Conservation (phyloP, 257 asterid genomes). For the Ehretia macrophylla region DNA sequence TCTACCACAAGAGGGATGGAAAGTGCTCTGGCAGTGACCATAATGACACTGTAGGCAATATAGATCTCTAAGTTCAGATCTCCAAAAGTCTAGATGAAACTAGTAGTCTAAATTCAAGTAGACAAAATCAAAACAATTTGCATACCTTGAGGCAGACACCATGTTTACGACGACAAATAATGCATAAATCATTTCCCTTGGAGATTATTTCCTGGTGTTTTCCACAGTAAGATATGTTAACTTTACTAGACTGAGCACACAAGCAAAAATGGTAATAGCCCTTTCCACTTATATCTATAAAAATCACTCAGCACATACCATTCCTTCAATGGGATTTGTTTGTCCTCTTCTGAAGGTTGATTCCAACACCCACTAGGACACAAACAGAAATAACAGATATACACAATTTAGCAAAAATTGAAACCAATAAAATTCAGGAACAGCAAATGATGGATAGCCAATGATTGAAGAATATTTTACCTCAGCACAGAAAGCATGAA, state of each 20-base stretch:
- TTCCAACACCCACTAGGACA: conserved; percentile 81
- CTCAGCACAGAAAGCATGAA: conserved; percentile 98
- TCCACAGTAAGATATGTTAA: background rate
- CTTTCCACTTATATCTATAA: background rate
- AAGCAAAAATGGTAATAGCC: background rate
- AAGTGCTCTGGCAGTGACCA: conserved; percentile 89
- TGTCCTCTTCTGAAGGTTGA: conserved; percentile 86
- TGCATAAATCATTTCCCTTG: conserved; percentile 67
- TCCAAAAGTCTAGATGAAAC: background rate
- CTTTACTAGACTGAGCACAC: background rate
- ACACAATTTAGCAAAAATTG: conserved; percentile 14
- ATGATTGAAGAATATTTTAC: conserved; percentile 39
- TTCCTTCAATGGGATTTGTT: conserved; percentile 60
- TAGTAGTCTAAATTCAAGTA: conserved; percentile 1
- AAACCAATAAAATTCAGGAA: conserved; percentile 9
- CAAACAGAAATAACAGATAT: conserved; percentile 28
- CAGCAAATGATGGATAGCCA: conserved; percentile 16
- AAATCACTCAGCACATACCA: conserved; percentile 40
- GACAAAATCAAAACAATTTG: conserved; percentile 2
- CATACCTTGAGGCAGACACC: conserved; percentile 94
- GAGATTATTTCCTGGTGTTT: conserved; percentile 52
- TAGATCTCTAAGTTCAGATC: conserved; percentile 7
- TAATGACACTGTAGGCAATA: conserved; percentile 72
- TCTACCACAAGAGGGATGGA: conserved; percentile 97
- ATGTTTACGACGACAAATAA: conserved; percentile 69